Evolutionary conservation across 2,329 filamentous ascomycete genomes (phyloP).

Genomic region (Apiospora phragmitis): DNA sequence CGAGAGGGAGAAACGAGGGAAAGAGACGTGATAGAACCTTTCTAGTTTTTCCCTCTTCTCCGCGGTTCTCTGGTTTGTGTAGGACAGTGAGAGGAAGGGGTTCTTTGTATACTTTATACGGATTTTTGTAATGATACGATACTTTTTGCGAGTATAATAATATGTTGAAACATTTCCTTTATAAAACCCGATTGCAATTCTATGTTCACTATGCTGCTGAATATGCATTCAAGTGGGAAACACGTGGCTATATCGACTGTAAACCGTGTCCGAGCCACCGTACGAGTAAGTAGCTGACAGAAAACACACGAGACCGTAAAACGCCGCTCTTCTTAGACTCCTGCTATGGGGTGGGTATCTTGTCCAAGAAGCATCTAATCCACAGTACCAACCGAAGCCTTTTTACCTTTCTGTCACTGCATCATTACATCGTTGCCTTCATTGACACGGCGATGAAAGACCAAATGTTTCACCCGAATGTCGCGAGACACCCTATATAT

Average conservation of each 20-base stretch:
- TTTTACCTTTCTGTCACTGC: not conserved
- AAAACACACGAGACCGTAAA: not conserved
- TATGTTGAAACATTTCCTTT: not conserved
- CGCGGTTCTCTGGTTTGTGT: not conserved
- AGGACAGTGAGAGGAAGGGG: not conserved
- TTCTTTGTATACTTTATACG: not conserved
- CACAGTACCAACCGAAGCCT: not conserved
- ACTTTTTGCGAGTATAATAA: constrained; percentile 7
- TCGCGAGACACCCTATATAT: not conserved
- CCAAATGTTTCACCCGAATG: not conserved
- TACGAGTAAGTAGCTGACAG: not conserved
- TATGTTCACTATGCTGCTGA: not conserved
- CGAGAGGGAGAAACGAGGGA: not conserved
- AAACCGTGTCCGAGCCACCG: not conserved
- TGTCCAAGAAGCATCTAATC: constrained; percentile 6
- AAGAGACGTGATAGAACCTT: not conserved
- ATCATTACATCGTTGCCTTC: constrained; percentile 17
- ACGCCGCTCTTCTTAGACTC: not conserved
- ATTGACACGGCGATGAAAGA: too few relatives aligned
- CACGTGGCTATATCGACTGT: not conserved
- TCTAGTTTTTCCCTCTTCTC: not conserved
- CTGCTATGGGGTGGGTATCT: constrained; percentile 5
- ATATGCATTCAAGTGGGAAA: not conserved
- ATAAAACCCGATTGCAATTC: not conserved
- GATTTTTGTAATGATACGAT: constrained; percentile 4